phyloP scores from a whole-genome alignment of 768 basidiomycete species.

The Tephrocybe sp. region DNA sequence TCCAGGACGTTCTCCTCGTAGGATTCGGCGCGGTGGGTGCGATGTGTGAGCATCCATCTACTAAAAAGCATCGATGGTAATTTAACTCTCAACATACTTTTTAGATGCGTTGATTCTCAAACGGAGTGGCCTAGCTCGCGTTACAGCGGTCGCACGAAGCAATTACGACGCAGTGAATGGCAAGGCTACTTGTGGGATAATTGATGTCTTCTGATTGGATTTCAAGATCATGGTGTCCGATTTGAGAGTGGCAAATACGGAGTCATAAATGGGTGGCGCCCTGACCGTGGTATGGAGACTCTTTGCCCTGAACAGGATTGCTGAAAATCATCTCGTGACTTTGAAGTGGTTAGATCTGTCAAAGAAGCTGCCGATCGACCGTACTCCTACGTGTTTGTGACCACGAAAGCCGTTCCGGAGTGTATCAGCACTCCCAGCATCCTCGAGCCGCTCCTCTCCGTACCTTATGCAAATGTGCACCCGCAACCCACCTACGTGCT shows the following conservation, averaged over 20 bases:
- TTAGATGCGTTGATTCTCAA: conserved; percentile 58
- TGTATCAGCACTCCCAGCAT: conserved; percentile 53
- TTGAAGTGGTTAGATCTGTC: conserved; percentile 57
- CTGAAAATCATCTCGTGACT: background rate
- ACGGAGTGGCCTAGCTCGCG: conserved; percentile 55
- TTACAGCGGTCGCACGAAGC: conserved; percentile 74
- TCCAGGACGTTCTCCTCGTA: conserved; percentile 54
- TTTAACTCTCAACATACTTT: too few relatives aligned
- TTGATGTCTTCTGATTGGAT: background rate
- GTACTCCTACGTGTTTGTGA: conserved; percentile 66
- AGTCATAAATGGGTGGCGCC: conserved; percentile 55
- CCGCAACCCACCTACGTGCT: conserved; percentile 61
- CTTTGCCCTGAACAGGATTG: background rate
- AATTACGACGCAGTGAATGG: conserved; percentile 61
- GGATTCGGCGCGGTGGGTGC: conserved; percentile 68
- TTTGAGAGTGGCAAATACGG: conserved; percentile 64
- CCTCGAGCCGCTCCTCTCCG: conserved; percentile 53
- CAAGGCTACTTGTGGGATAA: conserved; percentile 20
- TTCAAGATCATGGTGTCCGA: conserved; percentile 51
- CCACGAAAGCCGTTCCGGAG: conserved; percentile 75
- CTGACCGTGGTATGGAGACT: conserved; percentile 56
- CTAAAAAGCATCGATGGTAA: too few relatives aligned
- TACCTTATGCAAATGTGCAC: conserved; percentile 43
- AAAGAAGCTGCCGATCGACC: conserved; percentile 56
- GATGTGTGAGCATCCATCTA: conserved; percentile 46